Conservation (phyloP, 176 grass and related monocot genomes). For the Avena sativa region DNA sequence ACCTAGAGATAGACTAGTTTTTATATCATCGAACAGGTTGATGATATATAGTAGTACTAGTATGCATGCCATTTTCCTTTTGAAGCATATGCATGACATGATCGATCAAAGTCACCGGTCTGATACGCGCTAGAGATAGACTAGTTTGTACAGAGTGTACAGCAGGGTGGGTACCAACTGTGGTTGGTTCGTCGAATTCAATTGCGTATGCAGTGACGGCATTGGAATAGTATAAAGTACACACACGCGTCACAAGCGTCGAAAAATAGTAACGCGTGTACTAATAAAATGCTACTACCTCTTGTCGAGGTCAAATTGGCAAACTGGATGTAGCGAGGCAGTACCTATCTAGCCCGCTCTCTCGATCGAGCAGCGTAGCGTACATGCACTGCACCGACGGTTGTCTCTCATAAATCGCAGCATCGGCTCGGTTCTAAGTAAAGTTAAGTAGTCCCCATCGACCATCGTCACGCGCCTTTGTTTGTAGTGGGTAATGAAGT, state of each 20-base stretch:
- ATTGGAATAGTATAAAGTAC: neutral
- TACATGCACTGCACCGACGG: neutral
- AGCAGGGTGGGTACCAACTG: neutral
- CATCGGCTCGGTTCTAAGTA: neutral
- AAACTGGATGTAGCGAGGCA: neutral
- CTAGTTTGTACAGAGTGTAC: no score
- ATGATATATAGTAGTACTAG: no score
- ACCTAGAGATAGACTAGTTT: no score
- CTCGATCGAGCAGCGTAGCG: neutral
- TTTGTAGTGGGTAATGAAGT: no score
- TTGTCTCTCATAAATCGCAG: neutral
- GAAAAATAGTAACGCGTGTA: neutral
- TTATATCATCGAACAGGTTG: no score
- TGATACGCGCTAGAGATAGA: no score
- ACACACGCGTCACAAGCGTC: neutral
- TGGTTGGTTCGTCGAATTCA: neutral
- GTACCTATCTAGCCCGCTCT: no score
- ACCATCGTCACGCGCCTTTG: no score
- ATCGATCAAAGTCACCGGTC: no score
- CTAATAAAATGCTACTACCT: neutral
- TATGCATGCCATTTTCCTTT: no score
- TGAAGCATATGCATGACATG: no score
- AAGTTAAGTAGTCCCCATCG: neutral
- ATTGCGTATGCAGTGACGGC: constrained; percentile 7
- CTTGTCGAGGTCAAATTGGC: neutral